Evolutionary conservation across 257 asterid species (phyloP).

Genomic region (Solanum microdontum): DNA sequence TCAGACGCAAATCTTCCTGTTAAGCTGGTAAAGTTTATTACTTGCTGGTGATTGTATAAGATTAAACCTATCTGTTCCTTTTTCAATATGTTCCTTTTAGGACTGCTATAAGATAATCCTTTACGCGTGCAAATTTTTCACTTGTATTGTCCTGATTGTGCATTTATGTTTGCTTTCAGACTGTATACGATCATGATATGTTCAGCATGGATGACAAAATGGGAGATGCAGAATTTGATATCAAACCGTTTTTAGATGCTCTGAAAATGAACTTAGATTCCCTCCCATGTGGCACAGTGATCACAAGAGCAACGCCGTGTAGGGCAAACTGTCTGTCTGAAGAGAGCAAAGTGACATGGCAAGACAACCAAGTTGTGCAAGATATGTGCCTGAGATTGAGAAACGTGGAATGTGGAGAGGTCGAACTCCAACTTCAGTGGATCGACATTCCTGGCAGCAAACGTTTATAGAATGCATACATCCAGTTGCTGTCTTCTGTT

Average conservation of each 20-base stretch:
- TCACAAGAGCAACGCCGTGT: slow-evolving; percentile 25
- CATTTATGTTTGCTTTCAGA: slow-evolving; percentile 16
- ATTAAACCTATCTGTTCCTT: neutral
- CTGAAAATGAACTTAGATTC: slow-evolving; percentile 11
- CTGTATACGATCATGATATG: slow-evolving; percentile 59
- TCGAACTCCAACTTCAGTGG: slow-evolving; percentile 55
- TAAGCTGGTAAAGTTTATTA: slow-evolving; percentile 8
- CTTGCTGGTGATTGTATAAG: neutral
- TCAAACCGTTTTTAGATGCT: slow-evolving; percentile 31
- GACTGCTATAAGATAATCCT: neutral
- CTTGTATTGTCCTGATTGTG: neutral
- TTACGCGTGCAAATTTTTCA: neutral
- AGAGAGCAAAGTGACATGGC: slow-evolving; percentile 41
- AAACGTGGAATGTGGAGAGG: slow-evolving; percentile 61
- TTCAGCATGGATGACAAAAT: slow-evolving; percentile 55
- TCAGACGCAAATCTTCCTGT: slow-evolving; percentile 8
- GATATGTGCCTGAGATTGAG: slow-evolving; percentile 44
- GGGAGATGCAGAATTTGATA: slow-evolving; percentile 54
- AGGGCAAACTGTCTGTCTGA: slow-evolving; percentile 42
- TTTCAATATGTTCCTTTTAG: neutral
- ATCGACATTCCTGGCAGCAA: slow-evolving; percentile 5
- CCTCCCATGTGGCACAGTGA: slow-evolving; percentile 32
- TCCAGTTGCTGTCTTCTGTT: neutral
- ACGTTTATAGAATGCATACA: neutral
- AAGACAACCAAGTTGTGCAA: slow-evolving; percentile 33